Evolutionary conservation across 2,329 filamentous ascomycete genomes (phyloP), one percentile per base, ranked within the genome.

Genomic region (Thyridium curvatum): DNA sequence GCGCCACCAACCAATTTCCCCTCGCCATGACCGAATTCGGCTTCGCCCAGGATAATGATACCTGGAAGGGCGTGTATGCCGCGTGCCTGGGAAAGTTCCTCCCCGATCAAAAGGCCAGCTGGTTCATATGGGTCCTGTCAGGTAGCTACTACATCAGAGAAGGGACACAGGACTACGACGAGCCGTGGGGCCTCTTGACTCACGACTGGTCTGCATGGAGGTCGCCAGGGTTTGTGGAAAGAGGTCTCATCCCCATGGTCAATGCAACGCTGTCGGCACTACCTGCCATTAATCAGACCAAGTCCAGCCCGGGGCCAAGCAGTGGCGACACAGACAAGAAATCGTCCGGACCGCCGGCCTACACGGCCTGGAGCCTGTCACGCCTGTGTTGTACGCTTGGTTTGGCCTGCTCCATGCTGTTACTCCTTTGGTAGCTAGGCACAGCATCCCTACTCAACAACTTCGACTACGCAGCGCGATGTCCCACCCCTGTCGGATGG

Each of bases 11-110:
- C 30, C 18, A 18, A n/a, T 16, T 42, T 3, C 41, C 37, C 21
- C 13, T 39, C 8, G 26, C 39, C 12, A 30, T 59, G 44, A 53
- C 55, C 2, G 56, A 59, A 39, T 60, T 56, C 37, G 56, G 56
- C 2, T 64, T 64, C 41, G 35, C 41, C 17, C 56, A 64, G 41
- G 55, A 60, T 31, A 43, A 46, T 4, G 51, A 45, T 3, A 56
- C 49, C 1, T 62, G 58, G 40, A 39, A 47, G 4, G 46, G 47
- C 3, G 55, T 56, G 3, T 69, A 69, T 47, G 52, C 57, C 2
- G 44, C 48, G 12, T 66, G 64, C 38, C 46, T 65, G 35, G 47
- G 52, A 31, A 46, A 44, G 2, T 66, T 55, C 42, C 41, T 69
- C 18, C 55, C 51, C 2, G 46, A 47, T 9, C 49, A 55, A 39